These are phyloP conservation scores for Nymphaea thermarum DNA, from an alignment of 164 flowering plant species.

Conservation along the genomic window DNA sequence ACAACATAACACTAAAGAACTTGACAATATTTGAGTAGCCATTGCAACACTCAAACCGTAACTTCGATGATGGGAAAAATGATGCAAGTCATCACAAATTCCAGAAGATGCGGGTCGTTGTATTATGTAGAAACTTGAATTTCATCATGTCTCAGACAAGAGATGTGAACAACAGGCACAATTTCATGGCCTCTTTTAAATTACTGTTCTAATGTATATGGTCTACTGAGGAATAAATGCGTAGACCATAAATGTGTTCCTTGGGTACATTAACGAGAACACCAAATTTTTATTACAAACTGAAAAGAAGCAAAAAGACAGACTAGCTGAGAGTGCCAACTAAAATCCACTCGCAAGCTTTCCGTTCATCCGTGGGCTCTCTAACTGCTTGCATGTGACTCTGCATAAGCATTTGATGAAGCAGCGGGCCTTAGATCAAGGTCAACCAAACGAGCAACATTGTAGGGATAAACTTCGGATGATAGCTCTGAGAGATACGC, in stretches of 20 bases:
- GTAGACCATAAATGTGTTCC: background rate
- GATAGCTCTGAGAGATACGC: conserved; percentile 26
- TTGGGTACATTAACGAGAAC: background rate
- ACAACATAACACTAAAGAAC: no score
- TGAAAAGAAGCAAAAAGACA: background rate
- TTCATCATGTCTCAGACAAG: no score
- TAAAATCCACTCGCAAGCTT: background rate
- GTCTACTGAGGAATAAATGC: no score
- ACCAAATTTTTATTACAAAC: background rate
- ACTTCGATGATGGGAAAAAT: no score
- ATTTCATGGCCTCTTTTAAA: no score
- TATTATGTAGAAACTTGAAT: no score
- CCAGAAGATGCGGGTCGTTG: no score
- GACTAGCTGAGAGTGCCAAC: background rate
- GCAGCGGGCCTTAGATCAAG: background rate
- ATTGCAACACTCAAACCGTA: no score
- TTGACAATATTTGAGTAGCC: no score
- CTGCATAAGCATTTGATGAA: background rate
- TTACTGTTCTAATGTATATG: no score
- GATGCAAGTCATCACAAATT: no score
- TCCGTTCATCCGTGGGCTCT: background rate
- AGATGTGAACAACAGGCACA: no score
- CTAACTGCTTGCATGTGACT: background rate
- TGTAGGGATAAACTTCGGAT: conserved; percentile 47
- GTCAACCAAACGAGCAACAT: conserved; percentile 11